These are phyloP conservation scores for Populus tremula DNA, from an alignment of 345 rosid species.

Conservation along the genomic window DNA sequence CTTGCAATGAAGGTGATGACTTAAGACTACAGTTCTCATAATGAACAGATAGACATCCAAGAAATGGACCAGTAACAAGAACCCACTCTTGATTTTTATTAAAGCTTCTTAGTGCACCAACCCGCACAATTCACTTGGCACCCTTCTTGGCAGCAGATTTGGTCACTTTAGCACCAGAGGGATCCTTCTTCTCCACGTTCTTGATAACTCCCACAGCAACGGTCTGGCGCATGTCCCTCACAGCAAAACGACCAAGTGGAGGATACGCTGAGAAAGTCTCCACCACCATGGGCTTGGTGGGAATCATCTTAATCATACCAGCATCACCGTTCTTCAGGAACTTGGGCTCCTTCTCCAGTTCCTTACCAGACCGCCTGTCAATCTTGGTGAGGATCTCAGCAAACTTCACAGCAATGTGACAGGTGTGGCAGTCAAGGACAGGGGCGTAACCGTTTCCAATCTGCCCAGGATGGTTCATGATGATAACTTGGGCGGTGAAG, in stretches of 20 bases:
- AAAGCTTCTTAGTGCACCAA: neutral
- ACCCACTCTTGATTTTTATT: neutral
- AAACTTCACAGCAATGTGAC: conserved; percentile 80
- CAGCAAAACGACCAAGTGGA: conserved; percentile 86
- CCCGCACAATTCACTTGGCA: conserved; percentile 53
- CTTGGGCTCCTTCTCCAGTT: conserved; percentile 82
- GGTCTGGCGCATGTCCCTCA: conserved; percentile 90
- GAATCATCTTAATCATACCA: conserved; percentile 76
- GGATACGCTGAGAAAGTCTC: conserved; percentile 81
- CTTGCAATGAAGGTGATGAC: conserved; percentile 1
- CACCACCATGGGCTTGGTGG: conserved; percentile 90
- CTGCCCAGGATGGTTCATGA: conserved; percentile 96
- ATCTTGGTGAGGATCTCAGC: conserved; percentile 66
- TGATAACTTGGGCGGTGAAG: conserved; percentile 82
- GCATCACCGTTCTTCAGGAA: conserved; percentile 86
- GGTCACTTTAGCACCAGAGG: conserved; percentile 76
- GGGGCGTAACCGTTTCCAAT: conserved; percentile 89
- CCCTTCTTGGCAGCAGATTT: conserved; percentile 87
- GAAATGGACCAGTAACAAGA: neutral
- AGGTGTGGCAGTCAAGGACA: conserved; percentile 79
- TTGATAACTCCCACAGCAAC: conserved; percentile 88
- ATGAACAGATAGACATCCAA: neutral
- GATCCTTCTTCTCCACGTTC: conserved; percentile 85
- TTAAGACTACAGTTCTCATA: neutral
- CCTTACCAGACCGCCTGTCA: conserved; percentile 76